Conservation (phyloP, 768 basidiomycete genomes). For the Mycena leptocephala region DNA sequence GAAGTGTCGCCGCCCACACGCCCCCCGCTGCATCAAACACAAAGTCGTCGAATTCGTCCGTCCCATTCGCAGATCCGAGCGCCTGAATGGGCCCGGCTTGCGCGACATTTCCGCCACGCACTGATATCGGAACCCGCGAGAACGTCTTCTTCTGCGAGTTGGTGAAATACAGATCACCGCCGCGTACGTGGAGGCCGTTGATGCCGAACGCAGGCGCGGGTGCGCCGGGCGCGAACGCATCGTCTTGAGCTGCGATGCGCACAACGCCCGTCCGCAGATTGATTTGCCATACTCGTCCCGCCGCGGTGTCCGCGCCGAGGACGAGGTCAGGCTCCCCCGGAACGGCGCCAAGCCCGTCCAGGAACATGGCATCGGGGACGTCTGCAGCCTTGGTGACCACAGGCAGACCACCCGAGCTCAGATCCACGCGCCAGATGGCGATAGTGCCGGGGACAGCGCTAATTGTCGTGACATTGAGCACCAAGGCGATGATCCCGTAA, state of each 20-base stretch:
- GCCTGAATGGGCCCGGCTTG: constrained; percentile 1
- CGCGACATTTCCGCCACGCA: constrained; percentile 9
- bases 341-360: constrained; percentile 15
- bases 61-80: constrained; percentile 10
- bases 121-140: constrained; percentile 3
- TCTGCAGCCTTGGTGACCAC: constrained; percentile 16
- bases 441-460: constrained; percentile 12
- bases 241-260: constrained; percentile 18
- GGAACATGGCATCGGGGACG: constrained; percentile 15
- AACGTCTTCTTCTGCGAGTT: constrained; percentile 10
- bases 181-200: constrained; percentile 21
- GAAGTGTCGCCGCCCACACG: constrained; percentile 18
- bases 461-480: constrained; percentile 9
- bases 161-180: constrained; percentile 14
- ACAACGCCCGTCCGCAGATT: constrained; percentile 18
- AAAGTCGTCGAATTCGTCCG: constrained; percentile 21
- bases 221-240: constrained; percentile 8
- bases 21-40: constrained; percentile 18
- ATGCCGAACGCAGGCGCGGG: constrained; percentile 16
- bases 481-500: constrained; percentile 8
- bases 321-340: constrained; percentile 24
- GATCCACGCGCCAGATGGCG: constrained; percentile 23
- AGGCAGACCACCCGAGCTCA: constrained; percentile 8
- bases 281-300: constrained; percentile 20
- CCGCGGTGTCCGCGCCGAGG: constrained; percentile 16